Base-by-base conservation (phyloP, 331 rosid species). In the Rosa hybrid region DNA sequence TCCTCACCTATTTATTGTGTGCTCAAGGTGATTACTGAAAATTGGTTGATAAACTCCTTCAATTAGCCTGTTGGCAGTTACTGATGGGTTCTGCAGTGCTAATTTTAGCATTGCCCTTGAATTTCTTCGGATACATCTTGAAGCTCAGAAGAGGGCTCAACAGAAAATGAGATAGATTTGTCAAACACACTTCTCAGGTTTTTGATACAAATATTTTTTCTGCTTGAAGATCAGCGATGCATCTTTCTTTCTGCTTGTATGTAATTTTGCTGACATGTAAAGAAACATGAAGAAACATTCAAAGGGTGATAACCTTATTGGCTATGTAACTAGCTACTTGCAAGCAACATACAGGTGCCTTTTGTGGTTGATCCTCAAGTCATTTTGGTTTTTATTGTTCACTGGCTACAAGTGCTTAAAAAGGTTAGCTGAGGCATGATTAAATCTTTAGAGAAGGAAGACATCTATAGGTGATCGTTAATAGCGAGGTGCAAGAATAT, bases 251-350 rank as follows among this genome's bases (percentile, higher is more conserved):
- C 16, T 49, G 60, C 5, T 57, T 16, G 7, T 63, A n/a, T 71
- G 78, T 72, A n/a, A 46, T 59, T 21, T 59, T 21, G 73, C 25
- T 59, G 54, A 65, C 79, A 39, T 39, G 68, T 65, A 53, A 76
- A 73, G 38, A 80, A 53, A 56, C 62, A 20, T 20, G 42, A 76
- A 73, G 38, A 80, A 53, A 56, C 62, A 20, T 20, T 56, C 45
- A 12, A 49, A 17, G 14, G 48, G 74, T 46, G 23, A 7, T 59
- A 74, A 45, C 23, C 56, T 45, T 67, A 12, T 78, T 54, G 76
- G 57, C 13, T 23, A 10, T 51, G n/a, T 59, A 23, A 20, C 17
- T 59, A 23, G 12, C 17, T 68, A 16, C 46, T 44, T 17, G 39
- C 20, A 57, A 46, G 68, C 78, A 75, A 39, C 41, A 56, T n/a